These are phyloP conservation scores for Thielaviopsis populi DNA, from an alignment of 2,329 filamentous ascomycete species.

Conservation along the genomic window DNA sequence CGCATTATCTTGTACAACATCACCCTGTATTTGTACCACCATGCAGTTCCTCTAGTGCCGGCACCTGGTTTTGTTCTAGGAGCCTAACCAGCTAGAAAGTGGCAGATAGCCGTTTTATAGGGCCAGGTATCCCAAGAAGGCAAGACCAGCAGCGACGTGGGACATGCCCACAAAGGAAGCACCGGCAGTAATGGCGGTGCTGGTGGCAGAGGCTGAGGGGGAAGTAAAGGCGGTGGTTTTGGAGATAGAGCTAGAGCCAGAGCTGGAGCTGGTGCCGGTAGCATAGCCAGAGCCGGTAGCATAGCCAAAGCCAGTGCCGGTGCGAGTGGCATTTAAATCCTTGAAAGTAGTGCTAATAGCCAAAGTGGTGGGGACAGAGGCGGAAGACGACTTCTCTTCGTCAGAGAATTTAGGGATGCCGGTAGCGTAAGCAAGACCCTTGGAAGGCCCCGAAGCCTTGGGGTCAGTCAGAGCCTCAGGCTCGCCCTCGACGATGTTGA, in stretches of 20 bases:
- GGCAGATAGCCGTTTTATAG: conserved; percentile 1
- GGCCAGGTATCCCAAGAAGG: conserved; percentile 10
- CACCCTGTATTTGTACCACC: background rate
- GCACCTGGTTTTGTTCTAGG: background rate
- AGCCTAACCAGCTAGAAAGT: background rate
- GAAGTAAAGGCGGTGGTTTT: background rate
- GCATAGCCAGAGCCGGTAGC: background rate
- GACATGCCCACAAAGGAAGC: conserved; percentile 7
- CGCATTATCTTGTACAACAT: background rate
- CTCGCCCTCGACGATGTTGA: conserved; percentile 33
- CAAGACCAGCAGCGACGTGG: conserved; percentile 12
- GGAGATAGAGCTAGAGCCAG: background rate
- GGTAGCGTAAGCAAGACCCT: conserved; percentile 19
- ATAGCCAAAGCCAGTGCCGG: conserved; percentile 1
- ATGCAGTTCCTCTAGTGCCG: background rate
- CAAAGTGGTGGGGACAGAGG: background rate
- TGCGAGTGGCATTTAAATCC: background rate
- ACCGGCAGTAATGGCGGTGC: background rate
- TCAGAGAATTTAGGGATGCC: conserved; percentile 17
- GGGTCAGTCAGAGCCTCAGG: background rate
- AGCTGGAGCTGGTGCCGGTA: background rate
- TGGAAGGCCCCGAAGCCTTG: background rate
- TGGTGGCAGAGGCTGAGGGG: background rate
- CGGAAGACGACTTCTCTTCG: background rate
- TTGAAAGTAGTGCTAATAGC: background rate